These are phyloP conservation scores for Rubia balearica DNA, from an alignment of 305 asterid species.

Conservation along the genomic window DNA sequence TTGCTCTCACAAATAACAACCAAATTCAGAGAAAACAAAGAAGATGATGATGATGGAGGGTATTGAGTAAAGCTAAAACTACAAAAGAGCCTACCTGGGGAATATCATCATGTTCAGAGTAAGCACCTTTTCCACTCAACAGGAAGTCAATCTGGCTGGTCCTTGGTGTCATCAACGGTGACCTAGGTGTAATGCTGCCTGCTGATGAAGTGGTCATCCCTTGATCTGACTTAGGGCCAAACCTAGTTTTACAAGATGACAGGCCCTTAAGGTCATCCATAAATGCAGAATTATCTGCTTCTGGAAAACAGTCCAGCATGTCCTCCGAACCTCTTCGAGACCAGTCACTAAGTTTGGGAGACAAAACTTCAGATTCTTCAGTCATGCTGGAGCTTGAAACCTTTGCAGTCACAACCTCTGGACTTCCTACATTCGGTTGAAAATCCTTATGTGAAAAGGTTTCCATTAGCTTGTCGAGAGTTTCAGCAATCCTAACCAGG, in stretches of 20 bases:
- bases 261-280: slow-evolving; percentile 79
- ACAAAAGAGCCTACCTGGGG: slow-evolving; percentile 63
- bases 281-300: slow-evolving; percentile 57
- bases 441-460: slow-evolving; percentile 64
- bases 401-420: slow-evolving; percentile 61
- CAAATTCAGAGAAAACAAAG: not conserved
- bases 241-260: slow-evolving; percentile 78
- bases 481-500: slow-evolving; percentile 64
- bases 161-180: slow-evolving; percentile 88
- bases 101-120: slow-evolving; percentile 94
- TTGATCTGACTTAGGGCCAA: slow-evolving; percentile 96
- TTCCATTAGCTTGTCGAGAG: slow-evolving; percentile 91
- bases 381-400: slow-evolving; percentile 70
- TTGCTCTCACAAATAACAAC: no score
- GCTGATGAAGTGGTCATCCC: slow-evolving; percentile 99
- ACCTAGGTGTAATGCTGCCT: slow-evolving; percentile 95
- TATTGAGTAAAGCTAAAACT: not conserved
- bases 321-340: slow-evolving; percentile 97
- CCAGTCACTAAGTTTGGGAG: slow-evolving; percentile 95
- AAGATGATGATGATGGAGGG: not conserved
- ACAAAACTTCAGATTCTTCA: slow-evolving; percentile 78
- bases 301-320: slow-evolving; percentile 84
- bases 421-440: slow-evolving; percentile 61
- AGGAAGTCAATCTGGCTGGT: slow-evolving; percentile 83
- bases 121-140: slow-evolving; percentile 81